Base-by-base conservation (phyloP, 352 stramenopile genomes). In the Plasmopara muralis region DNA sequence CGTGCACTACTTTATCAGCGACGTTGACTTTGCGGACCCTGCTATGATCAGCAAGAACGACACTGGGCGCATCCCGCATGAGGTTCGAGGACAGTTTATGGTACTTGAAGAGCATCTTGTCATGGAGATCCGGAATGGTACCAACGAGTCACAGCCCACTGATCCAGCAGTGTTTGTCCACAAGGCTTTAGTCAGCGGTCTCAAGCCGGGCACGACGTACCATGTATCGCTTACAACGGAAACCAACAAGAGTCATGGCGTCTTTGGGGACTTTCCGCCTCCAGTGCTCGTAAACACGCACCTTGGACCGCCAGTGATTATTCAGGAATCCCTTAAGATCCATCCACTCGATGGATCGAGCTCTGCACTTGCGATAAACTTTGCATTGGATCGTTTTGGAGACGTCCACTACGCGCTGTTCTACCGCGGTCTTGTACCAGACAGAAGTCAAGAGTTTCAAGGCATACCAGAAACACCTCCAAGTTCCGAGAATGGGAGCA, bases 371-470 rank as follows among this genome's bases (percentile, higher is more conserved):
- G 60, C 62, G 7, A 69, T 90, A 31, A 49, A 77, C 16, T 72
- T 93, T 18, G 62, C 61, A 13, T 53, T 90, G 9, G 70, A 73
- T 43, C 64, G 70, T 0, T 82, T 87, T 43, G 76, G 77, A 14
- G 64, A 88, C 39, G 76, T 93, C 2, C 83, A 90, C 57, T 93
- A 87, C 51, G 72, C 75, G 1, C 15, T 90, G 7, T 85, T 93
- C 43, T 87, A 87, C 49, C 72, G 79, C 47, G 66, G 72, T 12
- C 50, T 90, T 16, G 42, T 75, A 37, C 41, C 42, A 12, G 72
- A 81, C 40, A 62, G 57, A 9, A 74, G 68, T 46, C 54, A 53
- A 20, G n/a, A 63, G 14, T 49, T 63, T 37, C 35, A 46, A 1
- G 9, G 9, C 44, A 6, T 20, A 13, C 20, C 33, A 16, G 30